Conservation (phyloP, 495 filamentous ascomycete species). For the Penicillium canescens region DNA sequence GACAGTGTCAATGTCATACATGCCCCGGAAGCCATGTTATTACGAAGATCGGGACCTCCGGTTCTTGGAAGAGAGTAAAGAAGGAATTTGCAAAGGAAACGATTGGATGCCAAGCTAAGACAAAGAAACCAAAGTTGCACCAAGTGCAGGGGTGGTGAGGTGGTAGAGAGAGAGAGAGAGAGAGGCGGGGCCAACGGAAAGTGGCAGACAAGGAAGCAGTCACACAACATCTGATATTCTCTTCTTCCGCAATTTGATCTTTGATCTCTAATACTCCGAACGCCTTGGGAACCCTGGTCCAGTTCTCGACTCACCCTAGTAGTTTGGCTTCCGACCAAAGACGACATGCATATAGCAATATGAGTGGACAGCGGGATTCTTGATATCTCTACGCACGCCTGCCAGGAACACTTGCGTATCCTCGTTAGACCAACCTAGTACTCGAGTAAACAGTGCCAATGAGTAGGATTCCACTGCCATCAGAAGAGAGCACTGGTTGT, state of each 20-base stretch:
- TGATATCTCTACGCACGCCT: slow-evolving; percentile 52
- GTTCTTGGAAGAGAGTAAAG: background rate
- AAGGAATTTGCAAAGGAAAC: background rate
- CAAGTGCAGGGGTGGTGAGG: background rate
- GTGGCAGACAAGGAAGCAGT: background rate
- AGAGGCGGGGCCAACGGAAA: background rate
- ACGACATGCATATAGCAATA: slow-evolving; percentile 40
- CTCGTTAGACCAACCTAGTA: slow-evolving; percentile 55
- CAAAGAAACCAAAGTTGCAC: background rate
- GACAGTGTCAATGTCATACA: slow-evolving; percentile 4
- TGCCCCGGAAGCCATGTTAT: slow-evolving; percentile 11
- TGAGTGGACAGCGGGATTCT: slow-evolving; percentile 49
- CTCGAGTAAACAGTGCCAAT: slow-evolving; percentile 50
- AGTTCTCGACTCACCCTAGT: slow-evolving; percentile 12
- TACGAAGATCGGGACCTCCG: background rate
- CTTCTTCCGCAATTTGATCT: background rate
- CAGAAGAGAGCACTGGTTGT: slow-evolving; percentile 40
- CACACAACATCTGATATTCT: background rate
- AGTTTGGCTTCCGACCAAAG: slow-evolving; percentile 32
- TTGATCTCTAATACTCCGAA: slow-evolving; percentile 1
- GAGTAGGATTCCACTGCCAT: slow-evolving; percentile 46
- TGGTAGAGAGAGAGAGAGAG: background rate
- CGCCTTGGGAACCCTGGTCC: slow-evolving; percentile 2
- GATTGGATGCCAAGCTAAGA: background rate
- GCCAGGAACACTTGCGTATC: slow-evolving; percentile 57